Evolutionary conservation across 2,329 filamentous ascomycete species (phyloP), one percentile per base, ranked within the genome.

Genomic region (Apiospora rasikravindrae): DNA sequence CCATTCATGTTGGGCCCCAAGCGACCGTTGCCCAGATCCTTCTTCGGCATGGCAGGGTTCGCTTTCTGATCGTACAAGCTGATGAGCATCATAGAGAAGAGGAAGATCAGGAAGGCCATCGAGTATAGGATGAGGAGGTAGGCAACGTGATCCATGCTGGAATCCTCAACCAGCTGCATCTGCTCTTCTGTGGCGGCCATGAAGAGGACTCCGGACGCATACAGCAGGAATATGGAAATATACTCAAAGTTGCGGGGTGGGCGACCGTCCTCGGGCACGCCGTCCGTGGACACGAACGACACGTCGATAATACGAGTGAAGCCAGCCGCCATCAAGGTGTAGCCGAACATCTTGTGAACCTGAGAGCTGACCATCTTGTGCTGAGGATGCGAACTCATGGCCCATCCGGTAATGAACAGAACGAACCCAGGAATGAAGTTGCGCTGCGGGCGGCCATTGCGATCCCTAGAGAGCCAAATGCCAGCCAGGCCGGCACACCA

Each of bases 121-220:
- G 94, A 97, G 87, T 93, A 98, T 13, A 98, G 85, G 70, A 98
- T 95, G 37, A 99, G 88, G 53, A 98, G 90, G 81, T 98, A 99
- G 6, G 95, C 92, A 57, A 98, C 94, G 79, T 97, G 94, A 37
- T 95, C 95, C 78, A 98, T 91, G 73, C 91, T 88, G 0, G 93
- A 92, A 51, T 89, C 86, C 53, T 90, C 88, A 6, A 98, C 86
- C 1, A 98, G 86, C 29, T 86, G 79, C 94, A 98, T 98, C 83
- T 98, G 96, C 84, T 99, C 95, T 81, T 98, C 96, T 0, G 95
- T 98, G 22, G 96, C 96, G 44, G 94, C 93, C 95, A 98, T 97
- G 85, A 99, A 99, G 53, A 99, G 88, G 84, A 98, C 98, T 1
- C 96, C 96, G 4, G 95, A 93, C 7, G 95, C 95, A 78, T 94